Conservation (phyloP, 257 asterid genomes). For the Nicotiana obtusifolia region DNA sequence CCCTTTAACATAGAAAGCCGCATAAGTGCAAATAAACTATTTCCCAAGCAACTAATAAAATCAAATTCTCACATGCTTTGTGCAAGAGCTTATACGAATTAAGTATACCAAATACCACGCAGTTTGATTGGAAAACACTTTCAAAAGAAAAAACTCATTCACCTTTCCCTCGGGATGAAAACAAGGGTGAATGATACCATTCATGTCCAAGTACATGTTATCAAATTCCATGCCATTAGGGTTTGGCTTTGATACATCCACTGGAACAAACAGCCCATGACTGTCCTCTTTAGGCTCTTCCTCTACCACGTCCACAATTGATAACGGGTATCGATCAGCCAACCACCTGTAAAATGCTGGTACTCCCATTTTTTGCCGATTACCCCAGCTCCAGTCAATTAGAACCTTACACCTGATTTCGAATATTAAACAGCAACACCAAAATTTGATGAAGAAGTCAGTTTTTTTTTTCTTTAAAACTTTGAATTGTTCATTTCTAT, state of each 20-base stretch:
- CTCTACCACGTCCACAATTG: conserved; percentile 78
- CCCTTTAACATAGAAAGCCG: not conserved
- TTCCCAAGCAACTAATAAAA: not conserved
- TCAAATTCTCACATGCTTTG: not conserved
- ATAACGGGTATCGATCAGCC: conserved; percentile 86
- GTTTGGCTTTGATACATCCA: conserved; percentile 66
- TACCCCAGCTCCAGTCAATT: not conserved
- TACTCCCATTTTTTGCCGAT: conserved; percentile 57
- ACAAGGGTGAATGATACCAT: conserved; percentile 95
- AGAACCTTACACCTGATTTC: not conserved
- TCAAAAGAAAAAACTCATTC: not conserved
- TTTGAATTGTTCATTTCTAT: not conserved
- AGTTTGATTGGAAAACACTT: not conserved
- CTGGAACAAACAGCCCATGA: conserved; percentile 25
- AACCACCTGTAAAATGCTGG: conserved; percentile 96
- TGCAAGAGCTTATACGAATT: not conserved
- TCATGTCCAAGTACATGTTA: conserved; percentile 88
- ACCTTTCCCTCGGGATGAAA: conserved; percentile 97
- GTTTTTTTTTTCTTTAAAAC: not conserved
- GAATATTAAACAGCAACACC: not conserved
- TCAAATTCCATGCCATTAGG: conserved; percentile 93
- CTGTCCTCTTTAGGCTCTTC: conserved; percentile 48
- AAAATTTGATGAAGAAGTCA: not conserved
- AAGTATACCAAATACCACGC: not conserved
- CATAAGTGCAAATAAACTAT: not conserved